Percentiles rank a stretch among this genome's conserved stretches.
Conservation (phyloP, 1,284 basidiomycete species). For the Irpex sp. region DNA sequence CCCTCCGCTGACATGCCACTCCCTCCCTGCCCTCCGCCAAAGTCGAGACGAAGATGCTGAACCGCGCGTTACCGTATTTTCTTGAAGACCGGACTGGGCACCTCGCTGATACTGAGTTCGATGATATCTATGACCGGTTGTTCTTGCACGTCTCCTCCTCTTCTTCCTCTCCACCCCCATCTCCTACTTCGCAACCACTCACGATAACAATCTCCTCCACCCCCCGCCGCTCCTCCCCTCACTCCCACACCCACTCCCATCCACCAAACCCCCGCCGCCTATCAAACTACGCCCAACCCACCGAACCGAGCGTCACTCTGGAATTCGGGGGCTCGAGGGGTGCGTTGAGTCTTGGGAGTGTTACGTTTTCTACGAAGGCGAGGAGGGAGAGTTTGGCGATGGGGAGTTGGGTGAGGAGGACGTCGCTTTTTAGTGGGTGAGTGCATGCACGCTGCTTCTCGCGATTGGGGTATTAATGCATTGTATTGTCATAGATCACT, state of each 20-base stretch:
- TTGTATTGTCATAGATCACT: slow-evolving; percentile 41
- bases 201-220: slow-evolving; percentile 51
- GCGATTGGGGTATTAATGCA: slow-evolving; percentile 3
- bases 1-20: neutral
- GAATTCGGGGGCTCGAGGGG: slow-evolving; percentile 50
- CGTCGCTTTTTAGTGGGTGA: slow-evolving; percentile 60
- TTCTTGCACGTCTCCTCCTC: slow-evolving; percentile 52
- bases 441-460: slow-evolving; percentile 21
- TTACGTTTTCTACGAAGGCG: slow-evolving; percentile 40
- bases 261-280: slow-evolving; percentile 32
- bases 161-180: neutral
- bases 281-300: slow-evolving; percentile 22
- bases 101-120: slow-evolving; percentile 54
- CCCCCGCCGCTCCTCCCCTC: slow-evolving; percentile 57
- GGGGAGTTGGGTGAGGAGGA: slow-evolving; percentile 56
- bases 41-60: too few relatives aligned
- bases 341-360: slow-evolving; percentile 43
- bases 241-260: slow-evolving; percentile 32
- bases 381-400: slow-evolving; percentile 38
- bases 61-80: slow-evolving; percentile 44
- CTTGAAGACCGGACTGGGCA: slow-evolving; percentile 70
- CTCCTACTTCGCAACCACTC: neutral
- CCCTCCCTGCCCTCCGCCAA: neutral
- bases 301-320: slow-evolving; percentile 48
- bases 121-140: slow-evolving; percentile 71